These are phyloP conservation scores for Saccharomyces hybrid DNA, from an alignment of 1,139 yeast species.

Conservation along the genomic window DNA sequence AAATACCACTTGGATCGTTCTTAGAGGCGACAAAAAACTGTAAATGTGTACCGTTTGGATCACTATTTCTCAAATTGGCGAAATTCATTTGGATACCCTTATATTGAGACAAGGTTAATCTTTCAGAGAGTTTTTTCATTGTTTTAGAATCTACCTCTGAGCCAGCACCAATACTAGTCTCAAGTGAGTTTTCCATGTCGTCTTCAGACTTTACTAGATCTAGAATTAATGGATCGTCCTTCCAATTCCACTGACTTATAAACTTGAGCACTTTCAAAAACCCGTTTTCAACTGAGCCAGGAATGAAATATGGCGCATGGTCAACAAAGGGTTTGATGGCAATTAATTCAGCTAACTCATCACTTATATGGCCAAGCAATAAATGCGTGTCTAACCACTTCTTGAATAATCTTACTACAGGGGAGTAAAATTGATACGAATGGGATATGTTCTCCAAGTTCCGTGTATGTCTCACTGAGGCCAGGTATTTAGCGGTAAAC, in stretches of 20 bases:
- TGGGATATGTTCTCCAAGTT: constrained; percentile 64
- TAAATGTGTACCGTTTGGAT: constrained; percentile 72
- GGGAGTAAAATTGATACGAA: constrained; percentile 66
- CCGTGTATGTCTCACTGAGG: constrained; percentile 72
- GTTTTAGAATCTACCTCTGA: constrained; percentile 25
- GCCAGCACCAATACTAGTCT: constrained; percentile 34
- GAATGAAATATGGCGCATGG: constrained; percentile 72
- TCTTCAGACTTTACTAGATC: constrained; percentile 54
- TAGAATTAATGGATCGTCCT: constrained; percentile 71
- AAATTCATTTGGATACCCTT: constrained; percentile 61
- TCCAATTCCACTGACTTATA: constrained; percentile 89
- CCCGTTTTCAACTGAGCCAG: constrained; percentile 74
- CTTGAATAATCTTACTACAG: constrained; percentile 78
- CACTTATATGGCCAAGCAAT: constrained; percentile 49
- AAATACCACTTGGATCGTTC: constrained; percentile 76
- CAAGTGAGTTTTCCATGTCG: constrained; percentile 29
- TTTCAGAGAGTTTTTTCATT: constrained; percentile 46
- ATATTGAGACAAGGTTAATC: constrained; percentile 52
- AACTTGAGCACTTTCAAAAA: constrained; percentile 67
- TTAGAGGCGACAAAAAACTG: constrained; percentile 79
- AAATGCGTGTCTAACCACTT: constrained; percentile 73
- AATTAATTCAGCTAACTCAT: constrained; percentile 73
- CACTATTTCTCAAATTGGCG: constrained; percentile 56
- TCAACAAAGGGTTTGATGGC: constrained; percentile 83
- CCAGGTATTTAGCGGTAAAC: constrained; percentile 60